Evolutionary conservation across 169 alveolate species (phyloP).

Genomic region (Plasmodium yoelii): DNA sequence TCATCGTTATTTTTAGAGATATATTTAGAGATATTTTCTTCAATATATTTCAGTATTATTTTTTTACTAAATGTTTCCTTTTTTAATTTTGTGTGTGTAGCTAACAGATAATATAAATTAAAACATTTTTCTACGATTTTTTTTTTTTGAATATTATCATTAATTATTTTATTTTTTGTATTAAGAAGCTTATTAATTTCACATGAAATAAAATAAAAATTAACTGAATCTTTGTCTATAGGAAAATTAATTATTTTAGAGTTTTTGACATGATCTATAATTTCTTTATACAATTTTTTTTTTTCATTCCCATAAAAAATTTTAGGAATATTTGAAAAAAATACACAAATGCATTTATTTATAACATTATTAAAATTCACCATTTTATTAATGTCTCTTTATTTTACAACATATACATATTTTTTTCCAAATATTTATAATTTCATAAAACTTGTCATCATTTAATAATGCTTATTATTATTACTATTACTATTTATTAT

Average conservation of each 20-base stretch:
- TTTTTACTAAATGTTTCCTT: constrained; percentile 7
- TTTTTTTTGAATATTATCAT: background rate
- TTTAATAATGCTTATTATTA: too few species aligned
- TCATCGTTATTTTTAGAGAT: background rate
- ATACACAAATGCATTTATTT: constrained; percentile 15
- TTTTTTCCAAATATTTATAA: too few species aligned
- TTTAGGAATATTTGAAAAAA: constrained; percentile 33
- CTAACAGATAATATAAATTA: constrained; percentile 37
- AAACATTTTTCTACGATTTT: constrained; percentile 12
- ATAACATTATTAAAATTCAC: background rate
- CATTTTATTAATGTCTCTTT: constrained; percentile 12
- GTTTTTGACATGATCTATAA: constrained; percentile 19
- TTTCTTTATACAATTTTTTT: constrained; percentile 15
- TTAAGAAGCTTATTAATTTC: constrained; percentile 28
- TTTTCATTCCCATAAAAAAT: constrained; percentile 25
- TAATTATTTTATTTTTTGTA: background rate
- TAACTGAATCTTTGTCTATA: constrained; percentile 23
- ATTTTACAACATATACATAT: background rate
- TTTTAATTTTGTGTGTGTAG: constrained; percentile 34
- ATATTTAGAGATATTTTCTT: constrained; percentile 9
- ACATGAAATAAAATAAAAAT: constrained; percentile 35
- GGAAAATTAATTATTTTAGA: constrained; percentile 45
- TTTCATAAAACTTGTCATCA: too few species aligned
- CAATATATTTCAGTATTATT: constrained; percentile 24
- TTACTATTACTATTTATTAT: too few species aligned